Evolutionary conservation across 1,139 yeast species (phyloP), one percentile per base, ranked within the genome.

Genomic region (Geotrichum candidum): DNA sequence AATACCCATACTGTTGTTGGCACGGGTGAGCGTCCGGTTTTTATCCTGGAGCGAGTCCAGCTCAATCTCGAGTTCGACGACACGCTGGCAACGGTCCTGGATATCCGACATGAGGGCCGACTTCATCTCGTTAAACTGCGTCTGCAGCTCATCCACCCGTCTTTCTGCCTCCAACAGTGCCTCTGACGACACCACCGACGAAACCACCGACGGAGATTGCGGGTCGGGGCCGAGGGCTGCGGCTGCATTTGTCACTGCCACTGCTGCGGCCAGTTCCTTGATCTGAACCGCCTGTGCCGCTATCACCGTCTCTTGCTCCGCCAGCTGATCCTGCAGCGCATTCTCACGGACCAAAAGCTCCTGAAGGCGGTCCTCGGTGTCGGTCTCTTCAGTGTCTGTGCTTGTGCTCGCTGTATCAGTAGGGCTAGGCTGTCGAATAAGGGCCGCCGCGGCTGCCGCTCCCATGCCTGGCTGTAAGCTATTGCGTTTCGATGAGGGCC

Each of bases 11-110:
- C 69, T 70, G 66, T 74, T 73, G n/a, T 35, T 35, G 13, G 13
- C 13, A 9, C 41, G 41, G 3, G 13, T 4, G 4, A 35, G n/a
- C 13, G 41, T 11, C n/a, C 41, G 41, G 41, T 35, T 35, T 64
- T 72, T 74, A 41, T 73, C 77, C 27, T 75, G 71, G 11, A 61
- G 70, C 51, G 74, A 72, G 60, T 80, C 82, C 29, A 80, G 69
- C 35, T 75, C 70, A 33, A 73, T 69, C 65, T 81, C 83, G 48
- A 81, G 72, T 62, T 78, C 80, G 5, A 76, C 77, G 27, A 80
- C 73, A n/a, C 76, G 74, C 48, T 72, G 76, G 59, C 82, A 77
- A 23, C 81, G 76, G 3, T 70, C 72, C 57, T 77, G 79, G 25
- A 82, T 67, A 62, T 81, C 83, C 15, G 71, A 67, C 73, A 79